phyloP scores from a whole-genome alignment of 805 yeast genomes.

The Nakazawaea peltata region DNA sequence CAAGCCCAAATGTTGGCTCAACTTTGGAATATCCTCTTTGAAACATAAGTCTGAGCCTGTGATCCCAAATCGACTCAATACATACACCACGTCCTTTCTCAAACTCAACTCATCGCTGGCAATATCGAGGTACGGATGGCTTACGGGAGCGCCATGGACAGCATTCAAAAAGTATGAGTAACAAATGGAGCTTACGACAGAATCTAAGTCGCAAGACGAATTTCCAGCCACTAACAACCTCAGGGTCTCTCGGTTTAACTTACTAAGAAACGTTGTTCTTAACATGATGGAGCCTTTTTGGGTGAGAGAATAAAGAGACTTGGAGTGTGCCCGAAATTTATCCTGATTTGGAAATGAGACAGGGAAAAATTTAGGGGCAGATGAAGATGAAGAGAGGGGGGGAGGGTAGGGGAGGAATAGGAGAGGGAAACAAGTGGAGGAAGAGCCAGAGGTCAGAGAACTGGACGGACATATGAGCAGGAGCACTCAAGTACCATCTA shows the following conservation, averaged over 20 bases:
- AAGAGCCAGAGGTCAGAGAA: no score
- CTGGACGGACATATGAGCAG: no score
- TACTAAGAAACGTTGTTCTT: background rate
- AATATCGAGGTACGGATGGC: slow-evolving; percentile 74
- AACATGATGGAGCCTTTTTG: slow-evolving; percentile 1
- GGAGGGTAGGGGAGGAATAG: no score
- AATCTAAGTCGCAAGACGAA: slow-evolving; percentile 56
- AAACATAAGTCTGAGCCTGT: slow-evolving; percentile 45
- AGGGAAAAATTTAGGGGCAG: no score
- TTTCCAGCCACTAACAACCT: slow-evolving; percentile 5
- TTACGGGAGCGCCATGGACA: slow-evolving; percentile 18
- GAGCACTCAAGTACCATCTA: no score
- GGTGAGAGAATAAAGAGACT: no score
- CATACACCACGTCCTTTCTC: slow-evolving; percentile 61
- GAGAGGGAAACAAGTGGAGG: no score
- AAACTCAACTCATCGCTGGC: slow-evolving; percentile 55
- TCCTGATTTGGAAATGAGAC: no score
- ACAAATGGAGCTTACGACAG: slow-evolving; percentile 68
- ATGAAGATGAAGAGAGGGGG: no score
- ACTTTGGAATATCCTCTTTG: slow-evolving; percentile 50
- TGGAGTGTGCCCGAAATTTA: no score
- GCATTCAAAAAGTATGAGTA: slow-evolving; percentile 53
- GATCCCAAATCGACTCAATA: slow-evolving; percentile 41
- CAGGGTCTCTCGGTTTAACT: background rate
- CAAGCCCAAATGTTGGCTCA: slow-evolving; percentile 26